These are phyloP conservation scores for Parafenestella ontariensis DNA, from an alignment of 2,329 filamentous ascomycete genomes.

Conservation along the genomic window DNA sequence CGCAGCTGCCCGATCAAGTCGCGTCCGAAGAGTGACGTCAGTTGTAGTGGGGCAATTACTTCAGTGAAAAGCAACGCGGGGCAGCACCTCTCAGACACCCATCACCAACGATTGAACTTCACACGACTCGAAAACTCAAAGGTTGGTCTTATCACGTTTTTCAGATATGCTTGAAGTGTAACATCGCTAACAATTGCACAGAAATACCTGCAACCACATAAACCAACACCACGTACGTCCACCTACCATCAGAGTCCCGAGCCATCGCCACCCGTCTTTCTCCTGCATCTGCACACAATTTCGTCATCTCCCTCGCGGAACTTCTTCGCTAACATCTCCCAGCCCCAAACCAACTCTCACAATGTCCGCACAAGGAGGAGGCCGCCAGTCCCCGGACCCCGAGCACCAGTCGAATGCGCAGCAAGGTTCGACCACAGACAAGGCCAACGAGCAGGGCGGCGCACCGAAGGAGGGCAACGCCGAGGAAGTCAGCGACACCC, in stretches of 20 bases:
- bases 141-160: background rate
- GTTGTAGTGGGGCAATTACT: conserved; percentile 31
- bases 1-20: conserved; percentile 23
- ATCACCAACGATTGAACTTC: background rate
- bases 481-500: conserved; percentile 59
- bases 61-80: conserved; percentile 15
- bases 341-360: conserved; percentile 4
- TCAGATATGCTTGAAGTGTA: background rate
- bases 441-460: conserved; percentile 62
- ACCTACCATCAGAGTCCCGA: background rate
- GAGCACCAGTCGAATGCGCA: conserved; percentile 72
- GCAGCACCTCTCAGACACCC: conserved; percentile 4
- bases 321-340: background rate
- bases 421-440: conserved; percentile 64
- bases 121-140: background rate
- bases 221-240: conserved; percentile 7
- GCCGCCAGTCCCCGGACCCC: conserved; percentile 80
- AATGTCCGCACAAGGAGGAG: conserved; percentile 71
- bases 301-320: background rate
- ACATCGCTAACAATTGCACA: background rate
- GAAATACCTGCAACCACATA: background rate
- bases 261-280: background rate
- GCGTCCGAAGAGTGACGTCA: conserved; percentile 29
- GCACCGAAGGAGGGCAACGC: conserved; percentile 46
- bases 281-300: background rate